A percentile compares a stretch with the other conserved stretches of the same genome.
Evolutionary conservation across 805 yeast species (phyloP).

Genomic region (Yamadazyma akitaensis): DNA sequence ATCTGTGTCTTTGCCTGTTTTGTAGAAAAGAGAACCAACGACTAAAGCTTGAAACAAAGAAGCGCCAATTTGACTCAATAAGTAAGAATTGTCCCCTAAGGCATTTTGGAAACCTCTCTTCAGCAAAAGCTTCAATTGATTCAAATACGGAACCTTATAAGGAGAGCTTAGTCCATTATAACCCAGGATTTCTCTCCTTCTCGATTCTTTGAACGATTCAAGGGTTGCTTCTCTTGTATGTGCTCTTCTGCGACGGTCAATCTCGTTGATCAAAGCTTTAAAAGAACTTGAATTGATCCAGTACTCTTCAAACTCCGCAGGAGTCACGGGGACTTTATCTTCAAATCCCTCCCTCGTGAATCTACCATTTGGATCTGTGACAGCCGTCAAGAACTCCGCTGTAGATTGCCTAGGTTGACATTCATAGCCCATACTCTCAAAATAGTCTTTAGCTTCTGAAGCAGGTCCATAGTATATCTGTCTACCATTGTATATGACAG

Average conservation of each 20-base stretch:
- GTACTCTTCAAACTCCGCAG: conserved; percentile 55
- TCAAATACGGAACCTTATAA: conserved; percentile 41
- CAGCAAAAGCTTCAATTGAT: conserved; percentile 51
- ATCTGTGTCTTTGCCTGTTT: conserved; percentile 44
- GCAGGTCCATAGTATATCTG: conserved; percentile 46
- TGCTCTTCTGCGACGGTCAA: conserved; percentile 36
- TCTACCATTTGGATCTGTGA: conserved; percentile 64
- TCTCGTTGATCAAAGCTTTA: conserved; percentile 35
- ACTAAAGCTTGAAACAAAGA: conserved; percentile 55
- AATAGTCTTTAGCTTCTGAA: conserved; percentile 43
- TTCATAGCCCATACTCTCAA: conserved; percentile 58
- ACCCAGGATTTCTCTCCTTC: conserved; percentile 38
- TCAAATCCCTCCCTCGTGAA: conserved; percentile 47
- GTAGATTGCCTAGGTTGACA: conserved; percentile 63
- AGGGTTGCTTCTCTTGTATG: conserved; percentile 15
- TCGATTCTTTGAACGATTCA: conserved; percentile 21
- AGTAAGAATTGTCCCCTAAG: conserved; percentile 55
- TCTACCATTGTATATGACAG: conserved; percentile 43
- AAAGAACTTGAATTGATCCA: conserved; percentile 60
- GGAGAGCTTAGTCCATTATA: conserved; percentile 33
- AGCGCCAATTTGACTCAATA: conserved; percentile 49
- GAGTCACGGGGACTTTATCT: conserved; percentile 49
- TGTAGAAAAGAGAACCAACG: conserved; percentile 59
- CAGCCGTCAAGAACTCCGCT: conserved; percentile 61
- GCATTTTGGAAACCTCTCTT: conserved; percentile 53